These are phyloP conservation scores for Didymella pomorum DNA, from an alignment of 2,329 filamentous ascomycete species.

Conservation along the genomic window DNA sequence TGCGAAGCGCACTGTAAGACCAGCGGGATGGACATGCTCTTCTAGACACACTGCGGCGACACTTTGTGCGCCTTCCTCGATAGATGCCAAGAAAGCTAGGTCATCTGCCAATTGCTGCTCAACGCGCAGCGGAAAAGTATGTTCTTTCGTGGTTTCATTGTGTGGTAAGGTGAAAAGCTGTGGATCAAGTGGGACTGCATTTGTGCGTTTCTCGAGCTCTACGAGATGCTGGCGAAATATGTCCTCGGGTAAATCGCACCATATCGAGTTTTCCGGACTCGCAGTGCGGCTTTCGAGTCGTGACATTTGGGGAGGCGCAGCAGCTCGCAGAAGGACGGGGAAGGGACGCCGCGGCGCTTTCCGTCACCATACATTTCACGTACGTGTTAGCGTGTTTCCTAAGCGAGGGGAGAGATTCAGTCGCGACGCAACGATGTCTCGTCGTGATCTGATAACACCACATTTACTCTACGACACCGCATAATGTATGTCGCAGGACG, in stretches of 20 bases:
- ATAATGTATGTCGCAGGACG: no score
- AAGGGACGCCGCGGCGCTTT: no score
- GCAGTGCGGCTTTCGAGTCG: constrained; percentile 14
- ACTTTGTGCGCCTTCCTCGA: constrained; percentile 19
- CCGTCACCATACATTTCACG: no score
- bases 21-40: constrained; percentile 2
- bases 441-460: no score
- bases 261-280: constrained; percentile 7
- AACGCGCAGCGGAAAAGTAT: constrained; percentile 1
- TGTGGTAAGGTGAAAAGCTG: background rate
- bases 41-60: constrained; percentile 18
- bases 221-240: constrained; percentile 17
- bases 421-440: no score
- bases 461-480: no score
- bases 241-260: constrained; percentile 4
- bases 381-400: no score
- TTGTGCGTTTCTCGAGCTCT: constrained; percentile 15
- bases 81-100: constrained; percentile 13
- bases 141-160: background rate
- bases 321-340: background rate
- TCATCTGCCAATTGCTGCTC: constrained; percentile 20
- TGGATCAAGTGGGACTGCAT: constrained; percentile 16
- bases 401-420: no score
- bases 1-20: constrained; percentile 13
- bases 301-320: constrained; percentile 3